A percentile compares a stretch with the other conserved stretches of the same genome.
These are phyloP conservation scores for Tuber microsphaerosporum DNA, from an alignment of 495 filamentous ascomycete species.

Conservation along the genomic window DNA sequence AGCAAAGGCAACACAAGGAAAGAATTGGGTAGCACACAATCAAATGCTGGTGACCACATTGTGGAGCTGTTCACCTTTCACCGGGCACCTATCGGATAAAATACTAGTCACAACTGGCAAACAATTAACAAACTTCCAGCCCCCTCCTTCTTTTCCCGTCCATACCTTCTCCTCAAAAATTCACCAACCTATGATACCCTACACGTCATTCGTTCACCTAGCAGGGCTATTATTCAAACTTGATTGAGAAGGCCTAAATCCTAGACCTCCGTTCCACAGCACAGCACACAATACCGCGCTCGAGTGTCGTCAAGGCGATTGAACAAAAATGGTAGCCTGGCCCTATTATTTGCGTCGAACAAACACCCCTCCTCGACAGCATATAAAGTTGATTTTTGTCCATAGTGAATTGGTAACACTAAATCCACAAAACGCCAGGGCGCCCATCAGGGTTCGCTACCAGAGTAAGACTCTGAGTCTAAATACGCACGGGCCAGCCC, in stretches of 20 bases:
- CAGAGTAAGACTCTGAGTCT: not conserved
- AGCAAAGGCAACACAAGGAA: not conserved
- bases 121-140: not conserved
- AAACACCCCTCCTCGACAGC: not conserved
- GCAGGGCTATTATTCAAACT: not conserved
- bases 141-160: not conserved
- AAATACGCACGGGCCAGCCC: conserved; percentile 3
- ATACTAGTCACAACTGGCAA: not conserved
- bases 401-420: not conserved
- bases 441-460: not conserved
- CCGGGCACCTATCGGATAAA: not conserved
- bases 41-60: not conserved
- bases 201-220: not conserved
- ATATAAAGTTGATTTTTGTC: not conserved
- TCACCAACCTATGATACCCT: not conserved
- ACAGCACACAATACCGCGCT: not conserved
- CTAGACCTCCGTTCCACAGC: not conserved
- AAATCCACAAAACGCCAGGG: conserved; percentile 1
- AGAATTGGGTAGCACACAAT: not conserved
- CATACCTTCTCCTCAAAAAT: not conserved
- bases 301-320: not conserved
- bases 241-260: not conserved
- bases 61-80: not conserved
- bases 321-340: not conserved
- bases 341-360: not conserved